Evolutionary conservation across 768 basidiomycete species (phyloP).

Genomic region (Mycena vitilis): DNA sequence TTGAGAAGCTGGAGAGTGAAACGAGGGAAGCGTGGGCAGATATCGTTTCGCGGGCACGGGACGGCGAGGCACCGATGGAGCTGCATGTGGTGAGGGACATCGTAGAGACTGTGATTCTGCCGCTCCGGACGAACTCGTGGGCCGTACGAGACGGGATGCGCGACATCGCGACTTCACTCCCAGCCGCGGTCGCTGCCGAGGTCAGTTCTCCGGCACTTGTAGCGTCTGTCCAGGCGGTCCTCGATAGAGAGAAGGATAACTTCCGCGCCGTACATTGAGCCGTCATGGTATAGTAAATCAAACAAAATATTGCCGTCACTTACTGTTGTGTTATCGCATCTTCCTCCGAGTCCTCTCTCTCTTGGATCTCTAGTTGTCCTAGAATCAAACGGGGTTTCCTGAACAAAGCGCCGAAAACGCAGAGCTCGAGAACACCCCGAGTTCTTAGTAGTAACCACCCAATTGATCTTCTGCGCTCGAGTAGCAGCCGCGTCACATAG

Average conservation of each 20-base stretch:
- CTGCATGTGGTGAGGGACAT: not conserved
- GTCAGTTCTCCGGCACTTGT: not conserved
- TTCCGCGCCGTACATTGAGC: not conserved
- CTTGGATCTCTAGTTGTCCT: too few species aligned
- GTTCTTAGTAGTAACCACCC: too few species aligned
- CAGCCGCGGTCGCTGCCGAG: too few species aligned
- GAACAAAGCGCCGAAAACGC: too few species aligned
- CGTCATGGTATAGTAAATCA: too few species aligned
- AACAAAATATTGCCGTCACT: too few species aligned
- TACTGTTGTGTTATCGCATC: too few species aligned
- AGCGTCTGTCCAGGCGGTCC: not conserved
- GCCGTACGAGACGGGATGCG: not conserved
- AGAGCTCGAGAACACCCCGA: too few species aligned
- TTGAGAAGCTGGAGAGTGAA: not conserved
- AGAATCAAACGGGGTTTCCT: too few species aligned
- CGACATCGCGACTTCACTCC: not conserved
- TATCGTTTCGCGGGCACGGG: not conserved
- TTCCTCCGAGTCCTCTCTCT: too few species aligned
- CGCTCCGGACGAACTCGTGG: slow-evolving; percentile 4
- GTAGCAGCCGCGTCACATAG: too few species aligned
- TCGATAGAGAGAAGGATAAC: not conserved
- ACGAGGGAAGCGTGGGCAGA: not conserved
- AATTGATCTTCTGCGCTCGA: too few species aligned
- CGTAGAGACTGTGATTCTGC: not conserved
- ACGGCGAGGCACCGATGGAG: slow-evolving; percentile 11